These are phyloP conservation scores for Bondarzewia mesenterica DNA, from an alignment of 1,284 basidiomycete genomes.

Conservation along the genomic window DNA sequence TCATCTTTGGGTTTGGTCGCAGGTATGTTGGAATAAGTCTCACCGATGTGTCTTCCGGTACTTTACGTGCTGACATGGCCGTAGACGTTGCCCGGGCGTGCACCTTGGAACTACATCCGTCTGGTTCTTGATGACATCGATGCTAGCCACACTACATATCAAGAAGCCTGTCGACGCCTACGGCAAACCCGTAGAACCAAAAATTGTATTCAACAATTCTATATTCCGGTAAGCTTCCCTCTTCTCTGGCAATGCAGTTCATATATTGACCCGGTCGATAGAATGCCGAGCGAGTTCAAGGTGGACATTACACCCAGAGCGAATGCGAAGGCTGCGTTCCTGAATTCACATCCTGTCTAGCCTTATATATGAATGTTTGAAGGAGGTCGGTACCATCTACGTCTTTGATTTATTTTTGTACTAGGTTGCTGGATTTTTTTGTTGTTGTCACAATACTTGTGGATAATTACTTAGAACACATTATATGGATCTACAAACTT, in stretches of 20 bases:
- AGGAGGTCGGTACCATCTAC: no score
- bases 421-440: no score
- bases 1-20: constrained; percentile 49
- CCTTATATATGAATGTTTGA: no score
- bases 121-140: constrained; percentile 41
- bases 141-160: constrained; percentile 46
- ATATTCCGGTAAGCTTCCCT: constrained; percentile 33
- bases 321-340: neutral
- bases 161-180: constrained; percentile 38
- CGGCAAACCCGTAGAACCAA: constrained; percentile 37
- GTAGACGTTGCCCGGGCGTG: constrained; percentile 38
- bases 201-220: constrained; percentile 38
- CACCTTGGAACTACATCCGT: constrained; percentile 45
- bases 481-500: no score
- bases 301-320: neutral
- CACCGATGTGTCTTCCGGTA: neutral
- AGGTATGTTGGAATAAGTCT: neutral
- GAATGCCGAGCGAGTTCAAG: neutral
- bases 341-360: no score
- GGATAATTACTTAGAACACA: no score
- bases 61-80: neutral
- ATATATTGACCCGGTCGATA: neutral
- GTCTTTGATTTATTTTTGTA: no score
- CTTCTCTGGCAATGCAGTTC: neutral
- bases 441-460: no score